phyloP scores from a whole-genome alignment of 768 basidiomycete genomes.

The Ramaria sp. region DNA sequence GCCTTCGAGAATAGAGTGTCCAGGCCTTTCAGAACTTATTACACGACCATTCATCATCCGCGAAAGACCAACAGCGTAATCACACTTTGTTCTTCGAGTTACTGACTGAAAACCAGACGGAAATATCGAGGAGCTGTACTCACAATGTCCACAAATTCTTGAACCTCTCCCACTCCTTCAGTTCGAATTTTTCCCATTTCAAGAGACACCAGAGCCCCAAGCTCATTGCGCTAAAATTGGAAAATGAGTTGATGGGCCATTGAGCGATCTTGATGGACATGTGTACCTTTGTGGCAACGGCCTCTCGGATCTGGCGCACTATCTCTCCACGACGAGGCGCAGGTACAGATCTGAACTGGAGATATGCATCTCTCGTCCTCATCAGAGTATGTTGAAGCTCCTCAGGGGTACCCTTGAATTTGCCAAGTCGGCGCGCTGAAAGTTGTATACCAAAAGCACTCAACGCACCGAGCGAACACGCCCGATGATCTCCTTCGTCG shows the following conservation, averaged over 20 bases:
- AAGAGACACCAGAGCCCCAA: constrained; percentile 75
- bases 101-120: background rate
- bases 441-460: background rate
- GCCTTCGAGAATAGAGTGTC: constrained; percentile 89
- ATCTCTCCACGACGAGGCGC: constrained; percentile 86
- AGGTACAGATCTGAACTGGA: constrained; percentile 61
- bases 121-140: constrained; percentile 19
- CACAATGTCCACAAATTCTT: constrained; percentile 92
- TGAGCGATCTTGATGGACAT: constrained; percentile 1
- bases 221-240: constrained; percentile 49
- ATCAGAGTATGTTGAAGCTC: constrained; percentile 64
- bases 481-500: constrained; percentile 79
- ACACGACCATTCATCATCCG: constrained; percentile 91
- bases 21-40: constrained; percentile 79
- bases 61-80: constrained; percentile 88
- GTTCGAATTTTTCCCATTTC: constrained; percentile 89
- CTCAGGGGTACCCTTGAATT: constrained; percentile 42
- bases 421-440: background rate
- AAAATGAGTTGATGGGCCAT: constrained; percentile 7
- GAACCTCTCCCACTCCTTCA: constrained; percentile 88
- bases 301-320: constrained; percentile 77
- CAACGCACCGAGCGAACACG: constrained; percentile 55
- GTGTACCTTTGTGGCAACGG: constrained; percentile 62
- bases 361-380: constrained; percentile 65
- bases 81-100: constrained; percentile 44